Evolutionary conservation across 768 basidiomycete genomes (phyloP).

Genomic region (Lyophyllum atratum): DNA sequence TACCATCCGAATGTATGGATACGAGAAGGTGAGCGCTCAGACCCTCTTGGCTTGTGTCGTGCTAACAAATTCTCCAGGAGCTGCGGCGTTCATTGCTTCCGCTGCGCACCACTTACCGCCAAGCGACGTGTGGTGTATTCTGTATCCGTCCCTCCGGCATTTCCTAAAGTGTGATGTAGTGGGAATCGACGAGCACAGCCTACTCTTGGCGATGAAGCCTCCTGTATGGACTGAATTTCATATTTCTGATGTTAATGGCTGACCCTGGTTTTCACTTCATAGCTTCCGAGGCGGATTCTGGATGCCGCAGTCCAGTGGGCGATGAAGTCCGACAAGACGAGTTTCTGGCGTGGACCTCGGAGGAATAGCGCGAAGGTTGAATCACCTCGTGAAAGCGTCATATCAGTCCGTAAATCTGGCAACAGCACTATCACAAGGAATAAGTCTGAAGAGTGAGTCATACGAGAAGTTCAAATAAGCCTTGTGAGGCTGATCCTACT

Average conservation of each 20-base stretch:
- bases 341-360: slow-evolving; percentile 72
- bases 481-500: slow-evolving; percentile 1
- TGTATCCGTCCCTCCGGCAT: slow-evolving; percentile 89
- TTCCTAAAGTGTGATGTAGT: slow-evolving; percentile 83
- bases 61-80: slow-evolving; percentile 49
- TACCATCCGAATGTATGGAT: slow-evolving; percentile 98
- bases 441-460: slow-evolving; percentile 78
- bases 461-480: not conserved
- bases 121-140: slow-evolving; percentile 95
- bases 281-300: slow-evolving; percentile 66
- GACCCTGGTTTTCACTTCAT: slow-evolving; percentile 38
- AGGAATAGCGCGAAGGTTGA: slow-evolving; percentile 52
- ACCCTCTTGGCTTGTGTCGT: not conserved
- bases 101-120: slow-evolving; percentile 79
- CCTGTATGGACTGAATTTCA: slow-evolving; percentile 55
- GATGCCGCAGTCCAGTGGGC: slow-evolving; percentile 90
- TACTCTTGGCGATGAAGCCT: slow-evolving; percentile 77
- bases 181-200: slow-evolving; percentile 67
- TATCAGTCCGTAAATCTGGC: slow-evolving; percentile 59
- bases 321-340: slow-evolving; percentile 75
- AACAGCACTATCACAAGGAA: slow-evolving; percentile 44
- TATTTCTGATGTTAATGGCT: not conserved
- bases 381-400: slow-evolving; percentile 72
- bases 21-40: slow-evolving; percentile 68
- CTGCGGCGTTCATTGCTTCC: slow-evolving; percentile 86